Evolutionary conservation across 805 yeast genomes (phyloP), one percentile per base, ranked within the genome.

Genomic region (Schwanniomyces yamadae): DNA sequence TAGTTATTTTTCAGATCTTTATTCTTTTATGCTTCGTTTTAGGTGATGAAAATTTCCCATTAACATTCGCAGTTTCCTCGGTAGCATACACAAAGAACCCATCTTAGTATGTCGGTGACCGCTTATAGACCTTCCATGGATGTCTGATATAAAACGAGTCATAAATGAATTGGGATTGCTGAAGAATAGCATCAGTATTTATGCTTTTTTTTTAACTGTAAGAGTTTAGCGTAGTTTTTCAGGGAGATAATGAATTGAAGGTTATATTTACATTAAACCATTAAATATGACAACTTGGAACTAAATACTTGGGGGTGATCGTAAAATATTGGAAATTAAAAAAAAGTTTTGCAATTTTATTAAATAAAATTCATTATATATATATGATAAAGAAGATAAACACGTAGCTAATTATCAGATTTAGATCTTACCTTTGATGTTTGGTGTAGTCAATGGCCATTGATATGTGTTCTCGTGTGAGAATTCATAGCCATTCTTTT

Each of bases 41-140:
- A 78, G 55, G 70, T 83, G 93, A 84, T 83, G 90, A 83, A 78
- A 70, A 66, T 65, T 70, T 64, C 80, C 82, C 29, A 71, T 71
- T 66, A 75, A 82, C 93, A 83, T 83, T 84, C 93, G 91, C 93
- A 84, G 93, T 84, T 83, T 84, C 90, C 91, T 78, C 93, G 93
- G 90, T 82, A 84, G 85, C 78, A 73, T 78, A 80, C 89, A 75
- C 67, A 67, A 65, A 64, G 88, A 83, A 82, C 90, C 90, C 84
- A 83, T 73, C 81, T 74, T 77, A 63, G 82, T 78, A 73, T 71
- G 77, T 65, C 88, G 69, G 89, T 84, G 90, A 82, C 90, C 91
- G 93, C 87, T 73, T 72, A 59, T 55, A 46, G 72, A 67, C 86
- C 91, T 83, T 84, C 91, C 90, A 78, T 80, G 93, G 90, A 84